These are phyloP conservation scores for Fusarium sp. DNA, from an alignment of 2,329 filamentous ascomycete species.

Conservation along the genomic window DNA sequence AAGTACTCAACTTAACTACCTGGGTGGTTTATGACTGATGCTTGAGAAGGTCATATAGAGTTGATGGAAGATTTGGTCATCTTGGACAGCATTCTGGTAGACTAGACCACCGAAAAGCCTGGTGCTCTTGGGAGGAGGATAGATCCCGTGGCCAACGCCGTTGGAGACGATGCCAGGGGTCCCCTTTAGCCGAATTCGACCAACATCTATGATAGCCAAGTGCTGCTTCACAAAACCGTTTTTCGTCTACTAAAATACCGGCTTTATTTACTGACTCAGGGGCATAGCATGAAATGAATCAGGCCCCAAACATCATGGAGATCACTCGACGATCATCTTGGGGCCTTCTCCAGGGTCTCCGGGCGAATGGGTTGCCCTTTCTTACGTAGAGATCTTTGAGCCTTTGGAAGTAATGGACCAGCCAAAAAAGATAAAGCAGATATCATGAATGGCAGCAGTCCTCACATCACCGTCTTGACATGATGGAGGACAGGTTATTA, in stretches of 20 bases:
- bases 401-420: conserved; percentile 53
- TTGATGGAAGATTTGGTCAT: conserved; percentile 24
- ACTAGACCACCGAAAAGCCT: conserved; percentile 75
- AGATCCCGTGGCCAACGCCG: conserved; percentile 86
- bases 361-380: not conserved
- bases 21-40: conserved; percentile 79
- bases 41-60: conserved; percentile 92
- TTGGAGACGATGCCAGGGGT: not conserved
- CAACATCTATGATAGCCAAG: conserved; percentile 77
- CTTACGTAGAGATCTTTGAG: conserved; percentile 76
- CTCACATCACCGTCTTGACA: conserved; percentile 21
- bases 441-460: not conserved
- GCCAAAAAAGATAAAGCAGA: not conserved
- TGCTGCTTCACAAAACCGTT: not conserved
- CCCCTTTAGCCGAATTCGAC: conserved; percentile 90
- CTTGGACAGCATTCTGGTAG: conserved; percentile 98
- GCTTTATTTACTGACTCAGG: not conserved
- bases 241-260: conserved; percentile 51
- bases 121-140: conserved; percentile 72
- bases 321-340: conserved; percentile 90
- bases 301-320: conserved; percentile 92
- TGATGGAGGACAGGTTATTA: not conserved
- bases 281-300: conserved; percentile 87
- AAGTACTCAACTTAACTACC: conserved; percentile 81
- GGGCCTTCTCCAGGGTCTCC: conserved; percentile 56